A percentile compares a stretch with the other conserved stretches of the same genome.
phyloP scores from a whole-genome alignment of 2,329 filamentous ascomycete species.

The Thielaviopsis ethacetica region DNA sequence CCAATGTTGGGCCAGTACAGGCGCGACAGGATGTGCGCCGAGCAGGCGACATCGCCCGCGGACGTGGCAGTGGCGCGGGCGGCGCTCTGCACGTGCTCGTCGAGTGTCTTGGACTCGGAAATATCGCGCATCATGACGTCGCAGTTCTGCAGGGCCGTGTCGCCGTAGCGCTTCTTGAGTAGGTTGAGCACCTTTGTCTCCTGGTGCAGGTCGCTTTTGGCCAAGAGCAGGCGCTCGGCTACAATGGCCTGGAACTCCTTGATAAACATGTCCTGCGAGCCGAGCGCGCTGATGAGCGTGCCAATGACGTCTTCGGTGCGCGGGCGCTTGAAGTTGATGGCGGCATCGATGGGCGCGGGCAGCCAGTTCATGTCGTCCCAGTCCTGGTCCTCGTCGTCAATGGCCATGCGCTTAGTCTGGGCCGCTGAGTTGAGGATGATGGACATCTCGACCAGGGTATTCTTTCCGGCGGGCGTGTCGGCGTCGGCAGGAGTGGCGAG shows the following conservation, averaged over 20 bases:
- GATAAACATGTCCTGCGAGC: conserved; percentile 81
- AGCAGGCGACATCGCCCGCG: conserved; percentile 28
- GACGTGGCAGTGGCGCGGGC: conserved; percentile 6
- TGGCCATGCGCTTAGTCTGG: conserved; percentile 33
- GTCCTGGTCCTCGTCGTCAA: conserved; percentile 56
- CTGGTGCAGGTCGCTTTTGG: conserved; percentile 55
- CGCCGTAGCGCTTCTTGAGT: conserved; percentile 77
- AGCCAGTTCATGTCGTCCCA: conserved; percentile 91
- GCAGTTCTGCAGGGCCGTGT: conserved; percentile 72
- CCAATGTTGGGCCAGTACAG: conserved; percentile 79
- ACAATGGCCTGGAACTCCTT: conserved; percentile 83
- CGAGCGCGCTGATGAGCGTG: conserved; percentile 74
- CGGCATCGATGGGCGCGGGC: conserved; percentile 83
- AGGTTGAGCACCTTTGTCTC: conserved; percentile 72
- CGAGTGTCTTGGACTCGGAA: conserved; percentile 61
- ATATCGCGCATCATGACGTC: conserved; percentile 97
- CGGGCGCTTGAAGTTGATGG: conserved; percentile 77
- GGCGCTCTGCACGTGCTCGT: conserved; percentile 22
- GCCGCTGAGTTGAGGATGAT: conserved; percentile 46
- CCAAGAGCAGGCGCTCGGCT: conserved; percentile 60
- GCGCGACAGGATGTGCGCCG: conserved; percentile 75
- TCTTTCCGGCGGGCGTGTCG: conserved; percentile 22
- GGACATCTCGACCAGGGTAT: conserved; percentile 49
- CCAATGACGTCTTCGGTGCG: conserved; percentile 85
- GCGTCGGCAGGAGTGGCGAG: conserved; percentile 44